Evolutionary conservation across 2,329 filamentous ascomycete species (phyloP).

Genomic region (Beauveria bassiana): DNA sequence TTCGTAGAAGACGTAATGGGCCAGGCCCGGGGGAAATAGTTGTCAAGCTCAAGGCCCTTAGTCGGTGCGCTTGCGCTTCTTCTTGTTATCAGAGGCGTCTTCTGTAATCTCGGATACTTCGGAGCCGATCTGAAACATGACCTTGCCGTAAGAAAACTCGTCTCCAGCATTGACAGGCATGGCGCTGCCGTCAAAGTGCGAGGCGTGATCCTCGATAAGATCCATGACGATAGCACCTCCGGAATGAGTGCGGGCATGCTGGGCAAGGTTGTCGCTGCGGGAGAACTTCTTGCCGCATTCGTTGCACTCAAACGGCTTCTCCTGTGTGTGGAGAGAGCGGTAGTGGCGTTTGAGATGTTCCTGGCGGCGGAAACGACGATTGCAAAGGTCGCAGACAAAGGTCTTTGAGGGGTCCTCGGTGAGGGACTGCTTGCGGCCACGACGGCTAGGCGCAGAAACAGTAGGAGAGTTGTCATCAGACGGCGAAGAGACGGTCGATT

Average conservation of each 20-base stretch:
- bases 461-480: slow-evolving; percentile 36
- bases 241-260: slow-evolving; percentile 91
- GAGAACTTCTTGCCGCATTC: slow-evolving; percentile 99
- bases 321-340: slow-evolving; percentile 93
- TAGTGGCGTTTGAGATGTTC: slow-evolving; percentile 99
- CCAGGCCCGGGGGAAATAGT: not conserved
- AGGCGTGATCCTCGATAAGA: slow-evolving; percentile 65
- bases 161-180: slow-evolving; percentile 40
- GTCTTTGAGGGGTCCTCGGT: slow-evolving; percentile 98
- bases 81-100: slow-evolving; percentile 39
- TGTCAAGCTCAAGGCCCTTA: slow-evolving; percentile 27
- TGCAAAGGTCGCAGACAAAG: slow-evolving; percentile 94
- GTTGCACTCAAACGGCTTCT: slow-evolving; percentile 96
- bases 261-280: slow-evolving; percentile 90
- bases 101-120: slow-evolving; percentile 58
- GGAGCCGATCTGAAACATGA: slow-evolving; percentile 73
- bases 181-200: slow-evolving; percentile 34
- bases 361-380: slow-evolving; percentile 92
- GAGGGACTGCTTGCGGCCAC: slow-evolving; percentile 94
- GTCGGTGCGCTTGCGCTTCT: slow-evolving; percentile 69
- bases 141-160: slow-evolving; percentile 66
- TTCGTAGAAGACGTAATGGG: slow-evolving; percentile 10
- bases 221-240: slow-evolving; percentile 87
- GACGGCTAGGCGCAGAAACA: slow-evolving; percentile 63
- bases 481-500: slow-evolving; percentile 31